Evolutionary conservation across 768 basidiomycete genomes (phyloP).

Genomic region (Lactarius trivialis): DNA sequence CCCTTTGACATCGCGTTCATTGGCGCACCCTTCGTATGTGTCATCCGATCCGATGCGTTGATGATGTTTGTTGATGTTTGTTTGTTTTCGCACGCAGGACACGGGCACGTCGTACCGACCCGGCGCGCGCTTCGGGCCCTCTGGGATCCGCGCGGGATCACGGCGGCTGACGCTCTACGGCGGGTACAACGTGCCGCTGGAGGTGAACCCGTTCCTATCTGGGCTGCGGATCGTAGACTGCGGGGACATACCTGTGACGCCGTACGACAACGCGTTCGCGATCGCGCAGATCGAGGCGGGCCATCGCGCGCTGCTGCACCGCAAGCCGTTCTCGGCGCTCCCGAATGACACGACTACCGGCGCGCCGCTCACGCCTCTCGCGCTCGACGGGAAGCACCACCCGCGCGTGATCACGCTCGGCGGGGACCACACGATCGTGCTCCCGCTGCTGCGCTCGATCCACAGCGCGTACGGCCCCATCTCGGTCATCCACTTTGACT

Average conservation of each 20-base stretch:
- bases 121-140: conserved; percentile 81
- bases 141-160: conserved; percentile 74
- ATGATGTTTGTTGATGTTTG: not conserved
- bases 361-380: conserved; percentile 47
- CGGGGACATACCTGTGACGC: conserved; percentile 72
- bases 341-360: conserved; percentile 60
- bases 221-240: conserved; percentile 70
- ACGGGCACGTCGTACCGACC: conserved; percentile 73
- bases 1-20: conserved; percentile 78
- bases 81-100: conserved; percentile 36
- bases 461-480: conserved; percentile 72
- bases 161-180: conserved; percentile 70
- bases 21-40: conserved; percentile 66
- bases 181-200: conserved; percentile 71
- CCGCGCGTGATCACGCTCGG: conserved; percentile 79
- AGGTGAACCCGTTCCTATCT: conserved; percentile 62
- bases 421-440: conserved; percentile 82
- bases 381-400: conserved; percentile 66
- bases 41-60: rapidly evolving
- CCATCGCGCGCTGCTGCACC: conserved; percentile 63
- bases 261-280: conserved; percentile 68
- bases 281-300: conserved; percentile 71
- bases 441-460: conserved; percentile 61
- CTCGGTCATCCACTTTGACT: conserved; percentile 83
- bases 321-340: conserved; percentile 52